A percentile compares a stretch with the other conserved stretches of the same genome.
These are phyloP conservation scores for Fraxinus velutina DNA, from an alignment of 305 asterid genomes.

Conservation along the genomic window DNA sequence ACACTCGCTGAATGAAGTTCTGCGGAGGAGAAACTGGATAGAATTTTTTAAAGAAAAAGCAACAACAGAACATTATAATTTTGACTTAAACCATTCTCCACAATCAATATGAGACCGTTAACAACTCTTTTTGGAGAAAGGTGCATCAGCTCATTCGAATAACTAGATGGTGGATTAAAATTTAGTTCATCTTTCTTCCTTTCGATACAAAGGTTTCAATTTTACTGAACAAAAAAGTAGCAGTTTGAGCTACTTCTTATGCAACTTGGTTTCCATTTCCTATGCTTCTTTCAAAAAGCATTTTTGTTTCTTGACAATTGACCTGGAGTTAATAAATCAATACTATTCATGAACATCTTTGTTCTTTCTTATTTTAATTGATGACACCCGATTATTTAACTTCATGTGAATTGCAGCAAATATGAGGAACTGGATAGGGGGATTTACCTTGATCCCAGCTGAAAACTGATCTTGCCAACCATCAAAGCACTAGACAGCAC, in stretches of 20 bases:
- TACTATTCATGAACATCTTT: neutral
- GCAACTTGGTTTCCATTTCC: neutral
- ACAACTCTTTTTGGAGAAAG: neutral
- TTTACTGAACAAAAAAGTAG: neutral
- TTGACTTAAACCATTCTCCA: neutral
- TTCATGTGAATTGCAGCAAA: neutral
- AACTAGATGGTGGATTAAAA: neutral
- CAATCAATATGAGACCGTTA: neutral
- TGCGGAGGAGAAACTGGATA: neutral
- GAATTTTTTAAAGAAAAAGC: neutral
- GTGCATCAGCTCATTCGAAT: slow-evolving; percentile 5
- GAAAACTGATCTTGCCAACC: slow-evolving; percentile 81
- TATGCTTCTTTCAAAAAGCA: neutral
- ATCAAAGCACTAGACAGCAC: slow-evolving; percentile 50
- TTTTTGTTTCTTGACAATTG: neutral
- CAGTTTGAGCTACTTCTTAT: neutral
- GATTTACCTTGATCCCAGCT: slow-evolving; percentile 79
- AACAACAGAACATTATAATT: neutral
- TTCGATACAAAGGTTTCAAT: neutral
- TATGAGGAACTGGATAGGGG: slow-evolving; percentile 12
- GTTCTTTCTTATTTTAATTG: slow-evolving; percentile 7
- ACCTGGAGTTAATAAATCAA: neutral
- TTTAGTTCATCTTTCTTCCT: neutral
- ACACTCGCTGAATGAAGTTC: slow-evolving; percentile 18
- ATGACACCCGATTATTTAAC: slow-evolving; percentile 11